These are phyloP conservation scores for Sambucus nigra DNA, from an alignment of 129 eudicot genomes.

Conservation along the genomic window DNA sequence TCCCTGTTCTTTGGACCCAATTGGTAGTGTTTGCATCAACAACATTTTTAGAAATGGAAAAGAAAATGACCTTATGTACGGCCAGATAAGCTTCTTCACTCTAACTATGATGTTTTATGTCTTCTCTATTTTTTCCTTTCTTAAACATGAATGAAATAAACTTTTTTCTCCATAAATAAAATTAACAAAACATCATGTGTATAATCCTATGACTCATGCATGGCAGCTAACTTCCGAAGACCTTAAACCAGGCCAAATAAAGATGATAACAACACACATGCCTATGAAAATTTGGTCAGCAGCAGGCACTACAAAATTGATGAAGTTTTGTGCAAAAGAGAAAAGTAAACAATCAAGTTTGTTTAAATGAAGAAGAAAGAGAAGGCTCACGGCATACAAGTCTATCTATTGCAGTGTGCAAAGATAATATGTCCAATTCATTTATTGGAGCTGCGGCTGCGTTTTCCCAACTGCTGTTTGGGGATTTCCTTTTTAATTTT, in stretches of 20 bases:
- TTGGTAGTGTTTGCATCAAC: too few species aligned
- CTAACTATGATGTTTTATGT: too few species aligned
- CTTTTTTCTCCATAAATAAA: too few species aligned
- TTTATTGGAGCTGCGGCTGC: slow-evolving; percentile 17
- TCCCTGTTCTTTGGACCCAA: too few species aligned
- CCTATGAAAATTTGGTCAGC: not conserved
- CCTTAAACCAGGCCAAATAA: not conserved
- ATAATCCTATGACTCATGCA: not conserved
- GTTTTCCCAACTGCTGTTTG: slow-evolving; percentile 10
- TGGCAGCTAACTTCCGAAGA: not conserved
- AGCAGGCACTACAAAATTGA: slow-evolving; percentile 13
- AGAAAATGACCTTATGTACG: too few species aligned
- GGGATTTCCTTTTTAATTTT: slow-evolving; percentile 20
- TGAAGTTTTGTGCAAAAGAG: not conserved
- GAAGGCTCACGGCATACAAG: not conserved
- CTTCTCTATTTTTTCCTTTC: too few species aligned
- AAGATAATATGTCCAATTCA: slow-evolving; percentile 36
- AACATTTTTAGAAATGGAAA: too few species aligned
- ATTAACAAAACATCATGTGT: not conserved
- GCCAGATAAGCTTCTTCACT: too few species aligned
- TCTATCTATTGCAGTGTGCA: slow-evolving; percentile 37
- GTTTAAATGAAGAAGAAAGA: not conserved
- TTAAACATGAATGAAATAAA: too few species aligned
- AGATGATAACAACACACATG: not conserved
- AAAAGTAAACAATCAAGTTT: too few species aligned